phyloP scores from a whole-genome alignment of 345 rosid genomes.

The Moricandia arvensis region DNA sequence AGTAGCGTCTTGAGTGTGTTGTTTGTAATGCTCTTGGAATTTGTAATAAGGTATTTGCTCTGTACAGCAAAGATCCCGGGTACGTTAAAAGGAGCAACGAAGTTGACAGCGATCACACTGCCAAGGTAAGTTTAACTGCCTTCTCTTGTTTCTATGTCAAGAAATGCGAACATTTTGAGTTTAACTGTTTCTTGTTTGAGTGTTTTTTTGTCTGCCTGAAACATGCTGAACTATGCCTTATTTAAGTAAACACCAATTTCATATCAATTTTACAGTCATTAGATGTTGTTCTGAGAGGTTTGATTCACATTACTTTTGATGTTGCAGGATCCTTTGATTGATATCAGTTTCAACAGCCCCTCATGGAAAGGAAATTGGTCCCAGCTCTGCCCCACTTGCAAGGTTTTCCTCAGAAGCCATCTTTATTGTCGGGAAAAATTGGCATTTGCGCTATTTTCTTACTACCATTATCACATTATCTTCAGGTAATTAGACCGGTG shows the following conservation, averaged over 20 bases:
- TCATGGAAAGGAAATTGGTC: conserved; percentile 96
- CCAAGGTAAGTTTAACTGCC: conserved; percentile 16
- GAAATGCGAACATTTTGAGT: neutral
- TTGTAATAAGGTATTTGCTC: conserved; percentile 14
- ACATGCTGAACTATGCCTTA: neutral
- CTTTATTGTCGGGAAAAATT: neutral
- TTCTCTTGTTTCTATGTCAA: conserved; percentile 12
- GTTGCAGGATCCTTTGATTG: conserved; percentile 74
- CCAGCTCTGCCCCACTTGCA: conserved; percentile 99
- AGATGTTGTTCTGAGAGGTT: neutral
- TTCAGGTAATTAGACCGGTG: conserved; percentile 89
- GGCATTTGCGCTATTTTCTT: neutral
- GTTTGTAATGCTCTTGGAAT: conserved; percentile 2
- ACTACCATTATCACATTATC: neutral
- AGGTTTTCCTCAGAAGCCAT: conserved; percentile 50
- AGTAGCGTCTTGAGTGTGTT: neutral
- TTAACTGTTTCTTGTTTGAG: neutral
- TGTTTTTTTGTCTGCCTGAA: neutral
- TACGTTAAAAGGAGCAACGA: conserved; percentile 54
- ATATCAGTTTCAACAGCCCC: conserved; percentile 63
- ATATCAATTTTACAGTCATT: neutral
- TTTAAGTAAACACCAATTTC: neutral
- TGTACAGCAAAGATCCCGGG: conserved; percentile 89
- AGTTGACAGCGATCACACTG: conserved; percentile 32
- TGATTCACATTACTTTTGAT: conserved; percentile 10